Base-by-base conservation (phyloP, 768 basidiomycete species). In the Leccinum obscurum region DNA sequence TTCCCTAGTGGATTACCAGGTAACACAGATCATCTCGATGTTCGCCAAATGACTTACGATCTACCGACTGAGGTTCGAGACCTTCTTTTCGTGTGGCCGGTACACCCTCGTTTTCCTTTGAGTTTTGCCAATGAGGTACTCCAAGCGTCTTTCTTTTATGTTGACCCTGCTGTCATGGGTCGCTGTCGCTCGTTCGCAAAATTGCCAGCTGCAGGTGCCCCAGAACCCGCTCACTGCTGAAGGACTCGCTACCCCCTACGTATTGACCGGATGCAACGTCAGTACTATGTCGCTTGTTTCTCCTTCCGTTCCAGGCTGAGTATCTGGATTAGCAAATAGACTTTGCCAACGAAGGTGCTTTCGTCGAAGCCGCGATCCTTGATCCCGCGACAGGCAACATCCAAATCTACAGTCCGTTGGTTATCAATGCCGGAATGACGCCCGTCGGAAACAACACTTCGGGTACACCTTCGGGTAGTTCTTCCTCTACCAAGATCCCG, bases 281-380 rank as follows among this genome's bases (percentile, higher is more conserved):
- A 56, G 68, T 22, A 32, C 8, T 3, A 1, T 24, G 15, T 50
- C 20, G 20, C 10, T 2, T 50, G 10, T 22, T 46, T 35, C 6
- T 30, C 32, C 34, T 3, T n/a, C 8, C 5, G 1, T 7, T 41
- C 26, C 24, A 30, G 24, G 17, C 37, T 52, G 24, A 61, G 4
- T 4, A 5, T 26, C 15, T n/a, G n/a, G 35, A n/a, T 54, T 24
- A 70, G 70, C 70, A 71, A 71, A 3, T 72, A 2, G 61, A 71
- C 44, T 71, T 72, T 49, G 62, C 71, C 15, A 61, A 71, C 22
- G 32, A 71, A 54, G 70, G 70, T 0, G 50, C 28, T 37, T 71
- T 71, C 22, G 70, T 72, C 6, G 70, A 71, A 50, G 70, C 71
- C 1, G 70, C 64, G n/a, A 72, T 71, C 34, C 62, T 72, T 14